A percentile compares a stretch with the other conserved stretches of the same genome.
Conservation (phyloP, 2,329 filamentous ascomycete species). For the Diaporthe nobilis region DNA sequence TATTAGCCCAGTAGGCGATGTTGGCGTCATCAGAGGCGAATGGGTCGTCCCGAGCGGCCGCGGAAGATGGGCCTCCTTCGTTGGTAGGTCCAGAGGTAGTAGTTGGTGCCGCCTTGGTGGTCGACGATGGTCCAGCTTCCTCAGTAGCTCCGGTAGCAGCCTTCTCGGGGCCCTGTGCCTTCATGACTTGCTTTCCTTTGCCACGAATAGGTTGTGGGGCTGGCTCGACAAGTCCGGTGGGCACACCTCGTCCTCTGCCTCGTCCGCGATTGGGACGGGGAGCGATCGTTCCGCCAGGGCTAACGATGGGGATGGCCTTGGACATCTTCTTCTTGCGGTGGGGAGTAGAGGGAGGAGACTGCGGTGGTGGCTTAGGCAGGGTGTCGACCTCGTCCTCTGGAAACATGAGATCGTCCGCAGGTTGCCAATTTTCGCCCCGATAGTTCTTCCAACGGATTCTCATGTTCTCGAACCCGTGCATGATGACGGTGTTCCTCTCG, state of each 20-base stretch:
- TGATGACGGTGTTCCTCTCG: slow-evolving; percentile 15
- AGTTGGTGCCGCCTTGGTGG: neutral
- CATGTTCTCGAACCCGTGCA: slow-evolving; percentile 36
- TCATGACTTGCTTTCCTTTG: neutral
- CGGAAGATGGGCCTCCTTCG: neutral
- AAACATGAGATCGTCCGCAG: slow-evolving; percentile 26
- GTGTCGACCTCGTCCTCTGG: neutral
- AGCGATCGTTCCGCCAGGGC: slow-evolving; percentile 2
- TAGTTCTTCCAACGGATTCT: slow-evolving; percentile 18
- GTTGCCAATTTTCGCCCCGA: slow-evolving; percentile 28
- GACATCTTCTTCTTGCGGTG: slow-evolving; percentile 23
- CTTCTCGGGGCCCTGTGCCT: neutral
- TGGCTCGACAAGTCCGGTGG: slow-evolving; percentile 24
- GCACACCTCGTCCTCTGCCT: neutral
- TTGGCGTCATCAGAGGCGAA: neutral
- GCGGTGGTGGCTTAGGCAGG: neutral
- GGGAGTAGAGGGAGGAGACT: slow-evolving; percentile 1
- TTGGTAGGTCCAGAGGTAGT: neutral
- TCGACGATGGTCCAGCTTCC: slow-evolving; percentile 1
- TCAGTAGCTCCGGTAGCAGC: neutral
- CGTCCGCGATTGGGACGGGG: neutral
- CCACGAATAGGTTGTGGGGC: neutral
- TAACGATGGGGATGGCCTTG: slow-evolving; percentile 36
- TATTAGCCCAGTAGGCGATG: neutral
- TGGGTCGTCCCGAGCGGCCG: neutral